Percentiles rank a stretch among this genome's conserved stretches.
These are phyloP conservation scores for Rhododendron griersonianum DNA, from an alignment of 148 eudicot genomes.

Conservation along the genomic window DNA sequence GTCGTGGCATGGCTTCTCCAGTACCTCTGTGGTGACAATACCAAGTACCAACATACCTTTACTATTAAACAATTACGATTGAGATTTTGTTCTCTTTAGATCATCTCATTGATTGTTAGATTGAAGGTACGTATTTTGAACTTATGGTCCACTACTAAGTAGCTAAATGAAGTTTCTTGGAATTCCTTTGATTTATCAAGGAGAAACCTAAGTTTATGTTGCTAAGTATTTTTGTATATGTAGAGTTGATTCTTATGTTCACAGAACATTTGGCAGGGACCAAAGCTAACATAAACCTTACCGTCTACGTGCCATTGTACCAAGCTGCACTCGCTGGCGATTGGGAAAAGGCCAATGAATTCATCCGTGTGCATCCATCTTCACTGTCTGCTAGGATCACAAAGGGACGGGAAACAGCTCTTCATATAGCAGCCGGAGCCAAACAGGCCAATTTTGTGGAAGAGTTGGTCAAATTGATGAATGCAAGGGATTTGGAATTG, in stretches of 20 bases:
- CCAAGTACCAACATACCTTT: neutral
- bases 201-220: neutral
- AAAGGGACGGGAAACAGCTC: slow-evolving; percentile 17
- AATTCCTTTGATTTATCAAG: neutral
- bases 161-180: neutral
- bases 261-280: slow-evolving; percentile 10
- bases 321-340: slow-evolving; percentile 22
- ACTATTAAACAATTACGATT: neutral
- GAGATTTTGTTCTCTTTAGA: neutral
- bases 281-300: neutral
- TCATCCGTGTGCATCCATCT: neutral
- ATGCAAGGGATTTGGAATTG: slow-evolving; percentile 10
- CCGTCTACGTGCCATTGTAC: slow-evolving; percentile 9
- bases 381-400: slow-evolving; percentile 15
- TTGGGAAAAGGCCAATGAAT: slow-evolving; percentile 12
- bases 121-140: neutral
- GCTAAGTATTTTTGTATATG: neutral
- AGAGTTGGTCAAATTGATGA: slow-evolving; percentile 20
- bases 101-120: neutral
- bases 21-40: neutral
- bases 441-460: slow-evolving; percentile 13
- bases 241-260: neutral
- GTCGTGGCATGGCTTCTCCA: neutral
- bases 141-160: neutral
- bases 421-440: slow-evolving; percentile 21